Conservation (phyloP, 768 basidiomycete genomes). For the Phylloporus arenicola region DNA sequence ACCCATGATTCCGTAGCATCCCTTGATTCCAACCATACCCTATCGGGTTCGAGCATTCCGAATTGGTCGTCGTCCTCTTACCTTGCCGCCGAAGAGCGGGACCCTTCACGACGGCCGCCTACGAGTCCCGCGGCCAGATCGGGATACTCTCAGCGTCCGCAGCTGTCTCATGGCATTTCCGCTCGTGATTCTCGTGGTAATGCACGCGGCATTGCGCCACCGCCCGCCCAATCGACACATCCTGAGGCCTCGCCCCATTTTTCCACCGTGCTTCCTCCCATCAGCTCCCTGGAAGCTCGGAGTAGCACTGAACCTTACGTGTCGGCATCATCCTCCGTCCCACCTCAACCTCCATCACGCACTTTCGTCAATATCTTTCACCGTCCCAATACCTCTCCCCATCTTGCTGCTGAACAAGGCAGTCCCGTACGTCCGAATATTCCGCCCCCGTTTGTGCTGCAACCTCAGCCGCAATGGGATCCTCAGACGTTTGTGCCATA, state of each 20-base stretch:
- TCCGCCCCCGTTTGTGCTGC: conserved; percentile 58
- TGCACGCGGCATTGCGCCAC: conserved; percentile 11
- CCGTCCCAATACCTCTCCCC: conserved; percentile 19
- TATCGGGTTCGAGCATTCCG: conserved; percentile 56
- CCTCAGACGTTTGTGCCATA: conserved; percentile 34
- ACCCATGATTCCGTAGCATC: conserved; percentile 20
- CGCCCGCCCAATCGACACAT: conserved; percentile 6
- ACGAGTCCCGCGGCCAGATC: conserved; percentile 7
- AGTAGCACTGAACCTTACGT: conserved; percentile 14
- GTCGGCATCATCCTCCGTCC: conserved; percentile 20
- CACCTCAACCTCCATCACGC: conserved; percentile 32
- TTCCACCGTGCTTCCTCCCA: conserved; percentile 28
- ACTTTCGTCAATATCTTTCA: conserved; percentile 11
- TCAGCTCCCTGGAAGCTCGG: conserved; percentile 16
- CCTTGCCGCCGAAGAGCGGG: conserved; percentile 16
- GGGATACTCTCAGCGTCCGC: conserved; percentile 4
- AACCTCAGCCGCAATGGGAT: conserved; percentile 67
- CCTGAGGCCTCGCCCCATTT: conserved; percentile 20
- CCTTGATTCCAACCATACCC: conserved; percentile 33
- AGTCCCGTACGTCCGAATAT: conserved; percentile 19
- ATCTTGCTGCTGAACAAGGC: conserved; percentile 11
- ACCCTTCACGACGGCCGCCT: conserved; percentile 9
- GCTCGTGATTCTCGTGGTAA: conserved; percentile 8
- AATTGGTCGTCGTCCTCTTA: conserved; percentile 25
- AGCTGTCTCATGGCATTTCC: conserved; percentile 8